Conservation (phyloP, 768 basidiomycete species). For the Tylopilus felleus region DNA sequence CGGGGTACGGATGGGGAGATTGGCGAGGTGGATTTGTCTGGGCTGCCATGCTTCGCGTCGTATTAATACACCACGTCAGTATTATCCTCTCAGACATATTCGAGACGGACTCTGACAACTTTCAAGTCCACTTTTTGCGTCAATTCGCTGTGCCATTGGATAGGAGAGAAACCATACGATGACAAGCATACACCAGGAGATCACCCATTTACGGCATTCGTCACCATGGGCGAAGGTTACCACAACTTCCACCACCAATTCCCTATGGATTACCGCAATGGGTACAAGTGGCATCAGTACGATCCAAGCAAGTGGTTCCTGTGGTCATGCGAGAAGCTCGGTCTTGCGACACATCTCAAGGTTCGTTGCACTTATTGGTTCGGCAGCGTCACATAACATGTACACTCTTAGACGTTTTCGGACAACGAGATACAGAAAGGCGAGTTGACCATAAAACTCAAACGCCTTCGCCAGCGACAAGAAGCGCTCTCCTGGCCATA, state of each 20-base stretch:
- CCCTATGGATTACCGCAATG: slow-evolving; percentile 94
- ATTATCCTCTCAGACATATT: slow-evolving; percentile 2
- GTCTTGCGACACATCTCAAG: slow-evolving; percentile 53
- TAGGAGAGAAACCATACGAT: slow-evolving; percentile 86
- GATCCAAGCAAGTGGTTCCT: slow-evolving; percentile 91
- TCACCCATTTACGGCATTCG: slow-evolving; percentile 80
- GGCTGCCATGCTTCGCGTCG: slow-evolving; percentile 50
- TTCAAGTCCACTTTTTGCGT: slow-evolving; percentile 85
- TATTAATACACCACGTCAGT: slow-evolving; percentile 81
- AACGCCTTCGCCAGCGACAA: slow-evolving; percentile 71
- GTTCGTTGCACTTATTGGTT: slow-evolving; percentile 5
- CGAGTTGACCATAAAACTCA: slow-evolving; percentile 87
- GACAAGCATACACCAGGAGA: slow-evolving; percentile 91
- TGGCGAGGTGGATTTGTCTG: slow-evolving; percentile 23
- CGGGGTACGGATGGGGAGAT: slow-evolving; percentile 21
- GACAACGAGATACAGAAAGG: slow-evolving; percentile 76
- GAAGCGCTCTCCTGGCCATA: slow-evolving; percentile 74
- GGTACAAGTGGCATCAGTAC: slow-evolving; percentile 84
- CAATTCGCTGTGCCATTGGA: slow-evolving; percentile 92
- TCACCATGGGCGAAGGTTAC: slow-evolving; percentile 93
- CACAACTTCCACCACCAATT: slow-evolving; percentile 97
- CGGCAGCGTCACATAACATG: background rate
- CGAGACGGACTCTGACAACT: background rate
- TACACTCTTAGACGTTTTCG: slow-evolving; percentile 37
- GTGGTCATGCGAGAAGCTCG: slow-evolving; percentile 42